These are phyloP conservation scores for Pseudonitzschia pungens DNA, from an alignment of 108 stramenopile genomes.

Conservation along the genomic window DNA sequence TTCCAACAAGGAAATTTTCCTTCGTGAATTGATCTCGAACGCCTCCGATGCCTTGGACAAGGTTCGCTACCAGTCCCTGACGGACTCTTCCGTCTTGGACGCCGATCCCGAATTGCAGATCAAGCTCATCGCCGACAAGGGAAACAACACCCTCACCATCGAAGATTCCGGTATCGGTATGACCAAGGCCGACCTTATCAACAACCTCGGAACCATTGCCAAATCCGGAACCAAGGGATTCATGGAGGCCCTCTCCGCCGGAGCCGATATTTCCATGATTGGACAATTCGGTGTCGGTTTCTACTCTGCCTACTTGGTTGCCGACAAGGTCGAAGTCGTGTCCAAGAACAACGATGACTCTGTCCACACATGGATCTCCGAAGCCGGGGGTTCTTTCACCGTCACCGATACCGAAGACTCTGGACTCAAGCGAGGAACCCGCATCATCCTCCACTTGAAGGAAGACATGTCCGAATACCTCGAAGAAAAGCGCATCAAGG, in stretches of 20 bases:
- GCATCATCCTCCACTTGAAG: slow-evolving; percentile 98
- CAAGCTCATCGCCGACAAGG: slow-evolving; percentile 98
- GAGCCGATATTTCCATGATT: slow-evolving; percentile 99
- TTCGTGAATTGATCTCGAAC: slow-evolving; percentile 99
- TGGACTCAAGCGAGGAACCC: slow-evolving; percentile 93
- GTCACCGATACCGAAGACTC: slow-evolving; percentile 79
- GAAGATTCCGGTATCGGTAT: slow-evolving; percentile 99
- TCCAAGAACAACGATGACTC: slow-evolving; percentile 98
- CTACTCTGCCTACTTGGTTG: slow-evolving; percentile 99
- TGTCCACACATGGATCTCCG: slow-evolving; percentile 92
- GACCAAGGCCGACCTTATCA: slow-evolving; percentile 99
- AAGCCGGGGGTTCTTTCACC: slow-evolving; percentile 98
- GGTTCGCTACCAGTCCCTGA: slow-evolving; percentile 98
- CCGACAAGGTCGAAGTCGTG: slow-evolving; percentile 96
- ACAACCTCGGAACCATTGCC: slow-evolving; percentile 99
- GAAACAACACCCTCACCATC: slow-evolving; percentile 99
- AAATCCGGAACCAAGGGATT: slow-evolving; percentile 99
- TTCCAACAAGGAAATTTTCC: slow-evolving; percentile 99
- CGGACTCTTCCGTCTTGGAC: slow-evolving; percentile 94
- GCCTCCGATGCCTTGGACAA: slow-evolving; percentile 98
- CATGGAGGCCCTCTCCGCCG: slow-evolving; percentile 99
- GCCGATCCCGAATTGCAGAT: slow-evolving; percentile 95
- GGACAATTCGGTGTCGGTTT: slow-evolving; percentile 99
- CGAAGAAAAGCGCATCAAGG: slow-evolving; percentile 98
- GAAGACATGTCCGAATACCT: slow-evolving; percentile 99